Evolutionary conservation across 352 stramenopile species (phyloP).

Genomic region (Phytophthora idaei): DNA sequence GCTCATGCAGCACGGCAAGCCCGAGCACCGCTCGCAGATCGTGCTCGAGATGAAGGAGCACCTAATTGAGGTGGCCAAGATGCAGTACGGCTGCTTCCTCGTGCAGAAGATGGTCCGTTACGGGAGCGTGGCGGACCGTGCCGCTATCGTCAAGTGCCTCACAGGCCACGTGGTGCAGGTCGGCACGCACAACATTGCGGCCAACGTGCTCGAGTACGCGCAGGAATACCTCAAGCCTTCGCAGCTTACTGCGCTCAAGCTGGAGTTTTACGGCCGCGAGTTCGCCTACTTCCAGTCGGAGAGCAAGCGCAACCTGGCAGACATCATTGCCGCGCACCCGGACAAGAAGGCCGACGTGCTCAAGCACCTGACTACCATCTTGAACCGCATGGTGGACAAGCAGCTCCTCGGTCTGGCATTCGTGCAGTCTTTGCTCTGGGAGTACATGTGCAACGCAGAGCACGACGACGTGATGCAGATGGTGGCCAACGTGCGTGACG

Average conservation of each 20-base stretch:
- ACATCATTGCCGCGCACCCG: conserved; percentile 71
- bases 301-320: conserved; percentile 81
- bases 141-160: conserved; percentile 89
- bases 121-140: conserved; percentile 81
- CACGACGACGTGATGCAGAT: conserved; percentile 84
- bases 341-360: conserved; percentile 79
- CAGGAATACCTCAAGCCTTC: conserved; percentile 89
- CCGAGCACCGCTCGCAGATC: conserved; percentile 86
- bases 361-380: conserved; percentile 64
- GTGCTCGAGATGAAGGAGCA: conserved; percentile 92
- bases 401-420: conserved; percentile 88
- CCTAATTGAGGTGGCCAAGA: conserved; percentile 94
- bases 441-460: conserved; percentile 87
- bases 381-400: conserved; percentile 92
- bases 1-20: conserved; percentile 93
- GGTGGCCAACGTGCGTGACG: conserved; percentile 86
- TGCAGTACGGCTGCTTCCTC: conserved; percentile 97
- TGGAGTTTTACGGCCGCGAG: conserved; percentile 91
- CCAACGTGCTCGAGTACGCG: conserved; percentile 92
- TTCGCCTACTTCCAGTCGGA: conserved; percentile 89
- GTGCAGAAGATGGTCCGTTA: conserved; percentile 98
- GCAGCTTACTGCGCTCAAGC: conserved; percentile 85
- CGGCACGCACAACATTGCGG: conserved; percentile 94
- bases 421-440: conserved; percentile 90
- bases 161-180: conserved; percentile 93